Evolutionary conservation across 2,329 filamentous ascomycete genomes (phyloP), one percentile per base, ranked within the genome.

Genomic region (Venturia nashicola): DNA sequence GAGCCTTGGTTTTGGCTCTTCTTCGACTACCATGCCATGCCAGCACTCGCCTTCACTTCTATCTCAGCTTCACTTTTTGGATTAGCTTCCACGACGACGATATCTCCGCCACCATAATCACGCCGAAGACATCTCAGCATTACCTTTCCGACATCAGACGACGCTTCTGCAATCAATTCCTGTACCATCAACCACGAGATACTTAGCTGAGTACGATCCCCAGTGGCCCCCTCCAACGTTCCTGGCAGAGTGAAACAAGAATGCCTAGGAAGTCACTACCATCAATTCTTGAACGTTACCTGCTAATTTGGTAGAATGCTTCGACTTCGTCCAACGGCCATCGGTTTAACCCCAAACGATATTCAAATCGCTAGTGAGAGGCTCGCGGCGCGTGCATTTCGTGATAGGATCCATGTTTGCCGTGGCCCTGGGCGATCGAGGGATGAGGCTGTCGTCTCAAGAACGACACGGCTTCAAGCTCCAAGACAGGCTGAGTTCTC

Each of bases 281-380:
- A 12, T 39, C 36, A 8, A 5, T 5, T 9, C 14, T 32, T 42
- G 12, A 48, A 51, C 34, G 23, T 36, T 23, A 36, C 18, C 5
- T 3, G 11, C 32, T 57, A 20, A 57, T 36, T 9, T n/a, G 16
- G 32, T 11, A 57, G 51, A 36, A 62, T 62, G 60, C 60, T 62
- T 62, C 60, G 60, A 27, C 43, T 62, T n/a, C 43, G n/a, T 18
- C 60, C 60, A 39, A 46, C 60, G 4, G 60, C 42, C 14, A 62
- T 62, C 42, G n/a, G 4, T 46, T n/a, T 62, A 3, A 62, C 60
- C 2, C 40, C 60, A 48, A 48, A 62, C 9, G 60, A 62, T 20
- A 51, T 62, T 39, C 43, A 48, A 39, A 32, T 62, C 11, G 23
- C 44, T 14, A 46, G 48, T 23, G 60, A 46, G 23, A 44, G 40